phyloP scores from a whole-genome alignment of 2,329 filamentous ascomycete genomes.

The Fusarium pseudonygamai region DNA sequence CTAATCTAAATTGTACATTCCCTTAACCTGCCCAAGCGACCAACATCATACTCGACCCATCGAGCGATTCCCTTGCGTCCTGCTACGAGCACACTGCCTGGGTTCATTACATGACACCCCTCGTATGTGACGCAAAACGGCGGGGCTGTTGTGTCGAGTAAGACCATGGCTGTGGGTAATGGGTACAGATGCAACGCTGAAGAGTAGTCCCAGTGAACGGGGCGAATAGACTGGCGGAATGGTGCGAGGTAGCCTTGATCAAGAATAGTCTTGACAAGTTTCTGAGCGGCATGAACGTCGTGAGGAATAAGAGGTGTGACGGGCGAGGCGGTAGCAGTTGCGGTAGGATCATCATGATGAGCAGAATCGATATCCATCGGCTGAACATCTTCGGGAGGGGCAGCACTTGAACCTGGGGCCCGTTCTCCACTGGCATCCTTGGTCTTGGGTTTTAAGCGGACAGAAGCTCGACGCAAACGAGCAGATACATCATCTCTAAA shows the following conservation, averaged over 20 bases:
- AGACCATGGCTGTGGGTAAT: constrained; percentile 81
- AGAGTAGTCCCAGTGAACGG: constrained; percentile 90
- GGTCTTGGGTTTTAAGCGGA: constrained; percentile 69
- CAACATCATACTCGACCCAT: constrained; percentile 89
- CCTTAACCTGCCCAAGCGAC: constrained; percentile 68
- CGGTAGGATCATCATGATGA: constrained; percentile 29
- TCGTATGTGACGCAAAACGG: constrained; percentile 92
- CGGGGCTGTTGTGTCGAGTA: constrained; percentile 83
- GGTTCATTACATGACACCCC: constrained; percentile 96
- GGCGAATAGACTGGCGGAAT: constrained; percentile 81
- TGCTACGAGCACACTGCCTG: constrained; percentile 77
- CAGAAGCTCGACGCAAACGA: constrained; percentile 78
- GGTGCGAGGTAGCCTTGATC: constrained; percentile 91
- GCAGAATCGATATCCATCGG: constrained; percentile 55
- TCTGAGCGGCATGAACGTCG: constrained; percentile 70
- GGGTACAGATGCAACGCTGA: constrained; percentile 84
- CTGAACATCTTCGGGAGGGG: constrained; percentile 22
- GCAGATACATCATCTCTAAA: constrained; percentile 88
- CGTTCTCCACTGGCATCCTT: constrained; percentile 49
- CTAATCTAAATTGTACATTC: constrained; percentile 66
- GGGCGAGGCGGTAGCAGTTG: constrained; percentile 40
- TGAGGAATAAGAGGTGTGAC: constrained; percentile 55
- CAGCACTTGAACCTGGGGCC: constrained; percentile 17
- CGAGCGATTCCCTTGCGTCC: constrained; percentile 74
- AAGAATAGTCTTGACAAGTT: constrained; percentile 88